Evolutionary conservation across 169 alveolate genomes (phyloP).

Genomic region (Eimeria necatrix): DNA sequence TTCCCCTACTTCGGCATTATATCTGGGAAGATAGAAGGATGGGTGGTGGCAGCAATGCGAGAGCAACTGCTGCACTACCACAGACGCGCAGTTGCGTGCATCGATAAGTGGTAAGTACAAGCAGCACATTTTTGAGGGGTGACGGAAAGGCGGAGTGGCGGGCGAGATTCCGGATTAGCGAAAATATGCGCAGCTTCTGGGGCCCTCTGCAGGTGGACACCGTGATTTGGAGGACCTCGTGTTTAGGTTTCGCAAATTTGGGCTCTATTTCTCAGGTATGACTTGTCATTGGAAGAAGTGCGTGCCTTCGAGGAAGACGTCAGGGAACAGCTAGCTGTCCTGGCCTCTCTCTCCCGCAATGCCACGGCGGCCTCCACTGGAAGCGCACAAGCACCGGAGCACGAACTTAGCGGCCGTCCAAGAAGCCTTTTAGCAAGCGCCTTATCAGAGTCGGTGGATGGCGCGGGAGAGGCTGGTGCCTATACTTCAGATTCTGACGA

Average conservation of each 20-base stretch:
- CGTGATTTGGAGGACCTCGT: not conserved
- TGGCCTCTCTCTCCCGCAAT: conserved; percentile 30
- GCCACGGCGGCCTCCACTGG: conserved; percentile 46
- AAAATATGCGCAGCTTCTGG: too few relatives aligned
- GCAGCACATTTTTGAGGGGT: not conserved
- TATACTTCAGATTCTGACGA: conserved; percentile 6
- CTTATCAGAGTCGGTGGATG: not conserved
- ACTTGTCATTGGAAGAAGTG: conserved; percentile 84
- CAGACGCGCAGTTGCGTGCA: conserved; percentile 85
- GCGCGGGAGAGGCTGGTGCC: not conserved
- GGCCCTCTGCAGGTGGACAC: too few relatives aligned
- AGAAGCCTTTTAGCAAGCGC: not conserved
- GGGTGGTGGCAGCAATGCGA: conserved; percentile 83
- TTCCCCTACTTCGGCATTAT: conserved; percentile 90
- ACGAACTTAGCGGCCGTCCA: not conserved
- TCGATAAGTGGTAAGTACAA: conserved; percentile 68
- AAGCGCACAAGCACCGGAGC: not conserved
- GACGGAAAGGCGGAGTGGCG: not conserved
- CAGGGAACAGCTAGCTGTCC: conserved; percentile 81
- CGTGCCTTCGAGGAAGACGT: conserved; percentile 85
- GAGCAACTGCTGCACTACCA: conserved; percentile 85
- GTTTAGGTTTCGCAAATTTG: not conserved
- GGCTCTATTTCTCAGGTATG: conserved; percentile 82
- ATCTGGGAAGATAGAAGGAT: conserved; percentile 87
- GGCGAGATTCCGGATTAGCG: too few relatives aligned